These are phyloP conservation scores for Neoboletus brunneissimus DNA, from an alignment of 768 basidiomycete species.

Conservation along the genomic window DNA sequence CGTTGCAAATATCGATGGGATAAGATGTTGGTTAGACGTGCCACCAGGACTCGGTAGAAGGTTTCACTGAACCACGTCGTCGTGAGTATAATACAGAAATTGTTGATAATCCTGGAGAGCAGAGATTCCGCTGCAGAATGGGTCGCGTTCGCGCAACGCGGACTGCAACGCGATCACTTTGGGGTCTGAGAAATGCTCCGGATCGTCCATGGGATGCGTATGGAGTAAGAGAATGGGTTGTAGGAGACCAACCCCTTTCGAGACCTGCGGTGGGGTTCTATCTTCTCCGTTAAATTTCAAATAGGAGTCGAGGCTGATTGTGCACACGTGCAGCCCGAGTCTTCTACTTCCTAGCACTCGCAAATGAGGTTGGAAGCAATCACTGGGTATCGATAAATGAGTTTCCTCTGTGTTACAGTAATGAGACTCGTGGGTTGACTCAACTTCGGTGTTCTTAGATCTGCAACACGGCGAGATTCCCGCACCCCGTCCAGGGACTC, in stretches of 20 bases:
- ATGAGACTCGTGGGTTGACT: too few species aligned
- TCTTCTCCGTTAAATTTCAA: too few species aligned
- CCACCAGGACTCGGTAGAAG: neutral
- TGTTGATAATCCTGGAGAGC: neutral
- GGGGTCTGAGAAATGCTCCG: neutral
- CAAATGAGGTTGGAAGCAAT: too few species aligned
- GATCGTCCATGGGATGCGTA: neutral
- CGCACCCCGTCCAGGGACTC: too few species aligned
- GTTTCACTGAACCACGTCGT: neutral
- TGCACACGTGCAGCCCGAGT: too few species aligned
- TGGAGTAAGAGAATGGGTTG: neutral
- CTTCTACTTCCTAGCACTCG: neutral
- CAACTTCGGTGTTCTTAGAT: too few species aligned
- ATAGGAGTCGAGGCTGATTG: too few species aligned
- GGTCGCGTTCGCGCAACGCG: neutral
- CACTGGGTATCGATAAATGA: too few species aligned
- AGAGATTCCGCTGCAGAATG: neutral
- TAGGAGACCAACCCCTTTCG: neutral
- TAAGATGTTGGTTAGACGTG: neutral
- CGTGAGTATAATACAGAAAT: neutral
- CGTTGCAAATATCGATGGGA: too few species aligned
- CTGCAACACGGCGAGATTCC: too few species aligned
- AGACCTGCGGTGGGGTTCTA: too few species aligned
- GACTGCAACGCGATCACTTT: neutral
- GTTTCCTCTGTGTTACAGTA: neutral